Percentiles rank a stretch among this genome's conserved stretches.
These are phyloP conservation scores for Volvox africanus DNA, from an alignment of 139 green algal species.

Conservation along the genomic window DNA sequence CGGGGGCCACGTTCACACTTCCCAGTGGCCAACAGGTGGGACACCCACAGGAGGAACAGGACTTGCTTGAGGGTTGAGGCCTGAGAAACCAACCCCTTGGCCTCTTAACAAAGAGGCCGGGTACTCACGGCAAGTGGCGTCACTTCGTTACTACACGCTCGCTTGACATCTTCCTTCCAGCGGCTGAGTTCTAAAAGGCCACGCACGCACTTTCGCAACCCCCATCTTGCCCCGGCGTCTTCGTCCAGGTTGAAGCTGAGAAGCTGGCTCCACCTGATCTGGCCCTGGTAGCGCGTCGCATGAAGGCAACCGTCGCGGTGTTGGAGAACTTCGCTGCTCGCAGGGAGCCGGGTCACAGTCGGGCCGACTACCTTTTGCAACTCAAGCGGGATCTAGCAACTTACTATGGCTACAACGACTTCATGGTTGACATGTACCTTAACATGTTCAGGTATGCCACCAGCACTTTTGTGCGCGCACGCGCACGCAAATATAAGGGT, in stretches of 20 bases:
- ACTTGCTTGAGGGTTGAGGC: no score
- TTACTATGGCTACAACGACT: constrained; percentile 99
- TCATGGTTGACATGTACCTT: constrained; percentile 90
- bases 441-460: constrained; percentile 66
- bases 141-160: no score
- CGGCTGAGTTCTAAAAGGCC: no score
- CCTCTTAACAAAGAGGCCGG: no score
- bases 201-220: no score
- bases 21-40: constrained; percentile 67
- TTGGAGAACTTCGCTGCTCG: constrained; percentile 87
- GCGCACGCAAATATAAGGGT: no score
- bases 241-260: constrained; percentile 66
- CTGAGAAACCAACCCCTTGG: no score
- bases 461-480: no score
- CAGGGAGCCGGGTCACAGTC: constrained; percentile 59
- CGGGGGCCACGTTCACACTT: constrained; percentile 67
- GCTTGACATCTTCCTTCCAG: no score
- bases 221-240: no score
- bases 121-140: no score
- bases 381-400: constrained; percentile 87
- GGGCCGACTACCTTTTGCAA: constrained; percentile 86
- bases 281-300: constrained; percentile 61
- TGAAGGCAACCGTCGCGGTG: constrained; percentile 78
- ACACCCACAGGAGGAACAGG: no score
- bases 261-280: constrained; percentile 55